Evolutionary conservation across 2,329 filamentous ascomycete species (phyloP), one percentile per base, ranked within the genome.

Genomic region (Cadophora malorum): DNA sequence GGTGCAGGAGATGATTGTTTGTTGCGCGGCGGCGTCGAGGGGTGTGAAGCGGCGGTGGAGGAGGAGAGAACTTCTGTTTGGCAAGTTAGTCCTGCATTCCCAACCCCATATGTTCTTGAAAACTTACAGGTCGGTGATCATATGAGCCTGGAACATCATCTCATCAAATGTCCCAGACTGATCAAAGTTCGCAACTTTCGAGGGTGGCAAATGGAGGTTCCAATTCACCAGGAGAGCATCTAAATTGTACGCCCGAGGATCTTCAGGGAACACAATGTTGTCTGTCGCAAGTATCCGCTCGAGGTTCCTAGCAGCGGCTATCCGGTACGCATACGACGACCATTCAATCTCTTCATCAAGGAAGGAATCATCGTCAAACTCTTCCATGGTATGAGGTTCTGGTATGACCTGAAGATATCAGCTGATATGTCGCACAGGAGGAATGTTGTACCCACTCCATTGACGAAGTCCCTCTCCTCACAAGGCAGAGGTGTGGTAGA

Each of bases 81-180:
- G 38, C 23, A 7, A 41, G 28, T 28, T 12, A 38, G 47, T 49
- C 10, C 28, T 53, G 31, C 28, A 38, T n/a, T n/a, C n/a, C n/a
- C n/a, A n/a, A n/a, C n/a, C n/a, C n/a, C n/a, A n/a, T n/a, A n/a
- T n/a, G n/a, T n/a, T n/a, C n/a, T n/a, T n/a, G n/a, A n/a, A n/a
- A n/a, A 75, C 75, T 68, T 71, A 76, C 71, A 77, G 77, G 58
- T 86, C 81, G 62, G 85, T 83, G 74, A 96, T 92, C 87, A 96
- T 94, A 71, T 92, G 90, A 0, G 92, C 94, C 77, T 96, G 92
- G 80, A 97, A 97, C 79, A 97, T 89, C 85, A 97, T 90, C 79
- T 96, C 92, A 77, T 97, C 94, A 16, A 94, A 83, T 61, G 88
- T 85, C 41, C 92, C 90, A 72, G 90, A 87, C 71, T 87, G 85